A percentile compares a stretch with the other conserved stretches of the same genome.
Evolutionary conservation across 225 moss, liverwort and hornwort genomes (phyloP).

Genomic region (Lunularia cruciata): DNA sequence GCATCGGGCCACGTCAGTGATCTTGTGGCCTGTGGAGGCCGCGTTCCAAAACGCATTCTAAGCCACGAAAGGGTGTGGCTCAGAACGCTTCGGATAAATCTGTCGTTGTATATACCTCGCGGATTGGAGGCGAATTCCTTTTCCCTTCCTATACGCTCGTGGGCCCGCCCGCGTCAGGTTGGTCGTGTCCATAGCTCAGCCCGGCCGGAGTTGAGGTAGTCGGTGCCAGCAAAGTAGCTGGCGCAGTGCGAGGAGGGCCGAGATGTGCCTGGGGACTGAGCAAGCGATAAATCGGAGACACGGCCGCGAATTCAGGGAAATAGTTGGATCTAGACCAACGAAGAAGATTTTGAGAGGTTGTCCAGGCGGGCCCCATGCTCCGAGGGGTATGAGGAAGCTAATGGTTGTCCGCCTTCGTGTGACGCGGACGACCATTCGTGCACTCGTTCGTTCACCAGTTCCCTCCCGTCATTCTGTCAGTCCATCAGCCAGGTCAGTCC

Average conservation of each 20-base stretch:
- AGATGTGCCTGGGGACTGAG: too few relatives aligned
- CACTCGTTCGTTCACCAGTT: background rate
- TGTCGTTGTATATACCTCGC: too few relatives aligned
- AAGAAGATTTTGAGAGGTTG: constrained; percentile 1
- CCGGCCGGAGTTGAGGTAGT: background rate
- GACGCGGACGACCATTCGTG: constrained; percentile 6
- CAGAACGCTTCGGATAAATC: too few relatives aligned
- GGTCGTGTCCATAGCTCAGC: background rate
- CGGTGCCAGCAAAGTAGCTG: background rate
- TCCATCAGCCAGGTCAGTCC: background rate
- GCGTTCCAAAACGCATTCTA: background rate
- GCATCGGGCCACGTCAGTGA: background rate
- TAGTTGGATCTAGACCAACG: background rate
- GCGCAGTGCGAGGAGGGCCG: background rate
- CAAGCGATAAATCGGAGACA: background rate
- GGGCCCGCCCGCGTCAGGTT: background rate
- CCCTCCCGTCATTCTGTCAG: too few relatives aligned
- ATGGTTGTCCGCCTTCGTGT: background rate
- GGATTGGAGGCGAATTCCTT: background rate
- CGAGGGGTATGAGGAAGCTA: background rate
- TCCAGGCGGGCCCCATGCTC: background rate
- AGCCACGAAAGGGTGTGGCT: too few relatives aligned
- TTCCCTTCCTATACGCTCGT: background rate
- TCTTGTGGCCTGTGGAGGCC: background rate
- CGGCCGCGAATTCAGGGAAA: background rate